phyloP scores from a whole-genome alignment of 768 basidiomycete genomes.

The Multifurca ochricompacta region DNA sequence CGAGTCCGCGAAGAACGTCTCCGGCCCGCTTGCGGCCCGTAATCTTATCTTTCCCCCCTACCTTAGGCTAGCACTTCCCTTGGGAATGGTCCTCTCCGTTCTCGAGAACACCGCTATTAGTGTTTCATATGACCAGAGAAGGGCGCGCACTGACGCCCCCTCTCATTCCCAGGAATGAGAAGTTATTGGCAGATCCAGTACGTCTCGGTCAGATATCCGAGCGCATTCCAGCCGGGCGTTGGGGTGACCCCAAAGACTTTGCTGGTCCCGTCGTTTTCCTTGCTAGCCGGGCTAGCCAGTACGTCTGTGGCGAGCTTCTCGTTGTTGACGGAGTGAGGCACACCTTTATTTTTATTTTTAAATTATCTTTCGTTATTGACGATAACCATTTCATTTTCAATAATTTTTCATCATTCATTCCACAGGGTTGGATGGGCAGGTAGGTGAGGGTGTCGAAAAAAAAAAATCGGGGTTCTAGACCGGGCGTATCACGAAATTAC shows the following conservation, averaged over 20 bases:
- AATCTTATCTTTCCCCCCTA: constrained; percentile 15
- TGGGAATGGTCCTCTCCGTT: background rate
- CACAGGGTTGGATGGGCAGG: constrained; percentile 27
- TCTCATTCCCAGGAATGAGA: constrained; percentile 48
- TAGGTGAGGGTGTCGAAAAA: constrained; percentile 13
- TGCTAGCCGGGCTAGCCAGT: constrained; percentile 54
- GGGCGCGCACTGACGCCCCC: constrained; percentile 2
- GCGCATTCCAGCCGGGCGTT: constrained; percentile 59
- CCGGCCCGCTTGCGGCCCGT: constrained; percentile 20
- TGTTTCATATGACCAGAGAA: constrained; percentile 14
- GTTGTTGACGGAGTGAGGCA: constrained; percentile 62
- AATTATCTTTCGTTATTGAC: constrained; percentile 1
- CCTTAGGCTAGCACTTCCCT: background rate
- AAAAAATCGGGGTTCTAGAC: background rate
- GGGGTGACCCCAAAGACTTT: constrained; percentile 61
- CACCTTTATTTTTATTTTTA: background rate
- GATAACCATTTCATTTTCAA: constrained; percentile 7
- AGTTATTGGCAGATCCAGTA: constrained; percentile 51
- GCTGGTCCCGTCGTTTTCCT: constrained; percentile 62
- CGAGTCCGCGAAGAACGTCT: background rate
- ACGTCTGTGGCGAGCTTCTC: constrained; percentile 60
- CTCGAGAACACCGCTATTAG: constrained; percentile 10
- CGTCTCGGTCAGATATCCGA: constrained; percentile 62
- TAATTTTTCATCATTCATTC: no score
- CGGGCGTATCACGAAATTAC: constrained; percentile 12